phyloP scores from a whole-genome alignment of 805 yeast species.

The Starmerella gropengiesseri region DNA sequence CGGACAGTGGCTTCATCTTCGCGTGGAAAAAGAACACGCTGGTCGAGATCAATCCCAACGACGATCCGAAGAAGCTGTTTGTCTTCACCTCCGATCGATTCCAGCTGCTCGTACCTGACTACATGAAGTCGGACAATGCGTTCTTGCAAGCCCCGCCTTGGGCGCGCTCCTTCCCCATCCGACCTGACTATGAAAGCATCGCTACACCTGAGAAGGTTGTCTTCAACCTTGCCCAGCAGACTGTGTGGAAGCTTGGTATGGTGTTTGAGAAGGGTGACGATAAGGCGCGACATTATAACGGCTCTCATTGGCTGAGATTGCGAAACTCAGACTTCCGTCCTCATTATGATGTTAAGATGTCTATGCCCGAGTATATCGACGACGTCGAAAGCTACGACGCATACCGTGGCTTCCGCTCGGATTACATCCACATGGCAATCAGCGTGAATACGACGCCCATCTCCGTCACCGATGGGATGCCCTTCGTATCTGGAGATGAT shows the following conservation, averaged over 20 bases:
- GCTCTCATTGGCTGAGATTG: conserved; percentile 1
- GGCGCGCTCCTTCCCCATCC: conserved; percentile 26
- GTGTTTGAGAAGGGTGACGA: conserved; percentile 51
- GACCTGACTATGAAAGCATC: conserved; percentile 23
- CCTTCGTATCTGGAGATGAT: neutral
- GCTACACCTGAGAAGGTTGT: conserved; percentile 35
- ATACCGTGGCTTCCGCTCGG: conserved; percentile 66
- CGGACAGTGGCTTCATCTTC: conserved; percentile 65
- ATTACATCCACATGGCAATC: conserved; percentile 65
- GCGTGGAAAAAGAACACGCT: conserved; percentile 54
- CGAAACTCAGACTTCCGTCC: conserved; percentile 44
- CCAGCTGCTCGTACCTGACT: conserved; percentile 67
- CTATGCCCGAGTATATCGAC: conserved; percentile 43
- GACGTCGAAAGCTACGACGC: conserved; percentile 59
- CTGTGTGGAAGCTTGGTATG: conserved; percentile 69
- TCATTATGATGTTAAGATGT: conserved; percentile 53
- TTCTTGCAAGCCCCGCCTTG: conserved; percentile 24
- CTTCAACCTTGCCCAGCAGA: conserved; percentile 55
- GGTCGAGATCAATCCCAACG: conserved; percentile 52
- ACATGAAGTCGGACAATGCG: conserved; percentile 36
- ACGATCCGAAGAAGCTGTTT: conserved; percentile 58
- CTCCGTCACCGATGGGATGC: neutral
- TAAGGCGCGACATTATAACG: neutral
- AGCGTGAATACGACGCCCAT: conserved; percentile 29
- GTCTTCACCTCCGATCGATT: conserved; percentile 52